These are phyloP conservation scores for Chlorella sp. DNA, from an alignment of 139 green algal genomes.

Conservation along the genomic window DNA sequence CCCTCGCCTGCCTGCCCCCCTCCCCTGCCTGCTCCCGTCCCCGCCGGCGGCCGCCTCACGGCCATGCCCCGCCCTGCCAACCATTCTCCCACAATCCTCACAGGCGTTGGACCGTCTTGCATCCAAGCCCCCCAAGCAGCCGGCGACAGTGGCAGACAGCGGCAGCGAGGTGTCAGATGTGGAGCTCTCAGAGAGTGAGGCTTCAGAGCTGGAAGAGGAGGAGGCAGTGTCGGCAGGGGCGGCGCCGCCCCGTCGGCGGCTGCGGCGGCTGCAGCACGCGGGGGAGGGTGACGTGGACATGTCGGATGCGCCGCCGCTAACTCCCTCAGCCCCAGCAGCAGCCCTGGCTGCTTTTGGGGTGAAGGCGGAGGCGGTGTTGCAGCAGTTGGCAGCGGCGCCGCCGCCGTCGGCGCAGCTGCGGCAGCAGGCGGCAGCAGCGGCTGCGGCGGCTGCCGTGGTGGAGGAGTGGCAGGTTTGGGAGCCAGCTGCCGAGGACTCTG, in stretches of 20 bases:
- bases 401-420: not conserved
- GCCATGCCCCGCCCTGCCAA: too few species aligned
- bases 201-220: not conserved
- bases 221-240: not conserved
- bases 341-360: not conserved
- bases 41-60: not conserved
- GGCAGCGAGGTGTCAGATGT: constrained; percentile 36
- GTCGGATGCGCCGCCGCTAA: not conserved
- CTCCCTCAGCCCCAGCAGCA: not conserved
- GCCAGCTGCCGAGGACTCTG: constrained; percentile 2
- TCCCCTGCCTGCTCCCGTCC: not conserved
- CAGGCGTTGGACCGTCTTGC: constrained; percentile 28
- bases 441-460: not conserved
- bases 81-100: not conserved
- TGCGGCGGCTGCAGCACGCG: not conserved
- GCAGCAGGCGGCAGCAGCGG: not conserved
- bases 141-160: not conserved
- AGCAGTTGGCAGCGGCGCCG: not conserved
- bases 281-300: not conserved
- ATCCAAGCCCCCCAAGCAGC: constrained; percentile 19
- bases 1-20: not conserved
- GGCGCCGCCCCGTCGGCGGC: not conserved
- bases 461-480: constrained; percentile 31
- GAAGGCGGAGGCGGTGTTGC: not conserved
- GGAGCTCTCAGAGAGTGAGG: constrained; percentile 5